Percentiles rank a stretch among this genome's conserved stretches.
These are phyloP conservation scores for Artemisia argyi DNA, from an alignment of 129 eudicot genomes.

Conservation along the genomic window DNA sequence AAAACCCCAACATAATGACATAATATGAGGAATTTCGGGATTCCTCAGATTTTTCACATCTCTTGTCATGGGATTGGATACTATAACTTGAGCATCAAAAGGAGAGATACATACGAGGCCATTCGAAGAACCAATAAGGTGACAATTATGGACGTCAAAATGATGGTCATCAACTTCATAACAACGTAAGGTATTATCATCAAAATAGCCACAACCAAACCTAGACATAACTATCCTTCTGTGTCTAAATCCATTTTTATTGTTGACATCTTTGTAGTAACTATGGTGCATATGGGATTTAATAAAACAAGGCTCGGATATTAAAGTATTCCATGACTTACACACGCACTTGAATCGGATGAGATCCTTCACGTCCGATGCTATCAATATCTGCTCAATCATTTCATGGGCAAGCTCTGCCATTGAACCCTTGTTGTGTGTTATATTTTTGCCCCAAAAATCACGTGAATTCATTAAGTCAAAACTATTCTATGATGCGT, in stretches of 20 bases:
- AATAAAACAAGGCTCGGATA: not conserved
- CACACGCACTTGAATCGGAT: not conserved
- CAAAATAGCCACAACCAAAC: not conserved
- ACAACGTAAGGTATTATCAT: not conserved
- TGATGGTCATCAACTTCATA: not conserved
- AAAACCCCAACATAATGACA: constrained; percentile 9
- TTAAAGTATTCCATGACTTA: not conserved
- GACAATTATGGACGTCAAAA: not conserved
- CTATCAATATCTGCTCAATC: not conserved
- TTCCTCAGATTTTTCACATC: no score
- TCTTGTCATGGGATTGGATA: constrained; percentile 5
- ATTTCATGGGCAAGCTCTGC: not conserved
- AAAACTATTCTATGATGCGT: no score
- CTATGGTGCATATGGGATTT: not conserved
- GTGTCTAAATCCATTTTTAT: not conserved
- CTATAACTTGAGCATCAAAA: not conserved
- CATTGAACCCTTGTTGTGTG: not conserved
- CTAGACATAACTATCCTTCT: constrained; percentile 1
- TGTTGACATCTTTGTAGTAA: not conserved
- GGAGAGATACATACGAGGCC: constrained; percentile 17
- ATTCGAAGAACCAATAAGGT: constrained; percentile 8
- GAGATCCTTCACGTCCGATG: not conserved
- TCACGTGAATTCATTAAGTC: no score
- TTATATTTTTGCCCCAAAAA: no score
- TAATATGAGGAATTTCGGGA: not conserved